phyloP scores from a whole-genome alignment of 441 rosid genomes.

The Brassica hybrid region DNA sequence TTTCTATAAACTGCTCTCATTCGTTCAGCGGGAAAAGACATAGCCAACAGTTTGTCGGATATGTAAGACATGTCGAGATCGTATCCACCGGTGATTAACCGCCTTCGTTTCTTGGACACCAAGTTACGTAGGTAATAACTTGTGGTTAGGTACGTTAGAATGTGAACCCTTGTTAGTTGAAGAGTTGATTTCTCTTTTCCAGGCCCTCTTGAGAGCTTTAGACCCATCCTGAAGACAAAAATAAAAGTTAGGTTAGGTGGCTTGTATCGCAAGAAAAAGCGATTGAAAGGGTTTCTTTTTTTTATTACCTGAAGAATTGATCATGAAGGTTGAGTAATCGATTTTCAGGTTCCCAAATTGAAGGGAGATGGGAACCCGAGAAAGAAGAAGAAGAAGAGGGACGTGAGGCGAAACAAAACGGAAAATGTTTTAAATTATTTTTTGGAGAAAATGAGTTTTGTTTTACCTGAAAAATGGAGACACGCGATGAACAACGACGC shows the following conservation, averaged over 20 bases:
- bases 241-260: neutral
- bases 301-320: slow-evolving; percentile 43
- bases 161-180: slow-evolving; percentile 39
- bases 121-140: slow-evolving; percentile 68
- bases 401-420: neutral
- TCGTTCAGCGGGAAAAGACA: slow-evolving; percentile 89
- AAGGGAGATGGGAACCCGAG: slow-evolving; percentile 51
- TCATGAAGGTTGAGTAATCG: slow-evolving; percentile 50
- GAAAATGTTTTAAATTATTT: neutral
- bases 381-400: slow-evolving; percentile 35
- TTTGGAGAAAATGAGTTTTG: slow-evolving; percentile 35
- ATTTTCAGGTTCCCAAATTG: slow-evolving; percentile 44
- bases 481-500: slow-evolving; percentile 29
- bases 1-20: slow-evolving; percentile 86
- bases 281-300: neutral
- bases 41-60: slow-evolving; percentile 69
- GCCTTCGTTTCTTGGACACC: slow-evolving; percentile 84
- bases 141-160: slow-evolving; percentile 59
- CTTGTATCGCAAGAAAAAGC: slow-evolving; percentile 19
- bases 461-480: slow-evolving; percentile 19
- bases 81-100: slow-evolving; percentile 77
- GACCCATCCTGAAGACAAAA: slow-evolving; percentile 59
- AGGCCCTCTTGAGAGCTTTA: slow-evolving; percentile 55
- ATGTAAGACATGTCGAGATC: slow-evolving; percentile 96
- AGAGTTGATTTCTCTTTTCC: slow-evolving; percentile 39